Conservation (phyloP, 23 red algal genomes). For the Gracilaria gracilis region DNA sequence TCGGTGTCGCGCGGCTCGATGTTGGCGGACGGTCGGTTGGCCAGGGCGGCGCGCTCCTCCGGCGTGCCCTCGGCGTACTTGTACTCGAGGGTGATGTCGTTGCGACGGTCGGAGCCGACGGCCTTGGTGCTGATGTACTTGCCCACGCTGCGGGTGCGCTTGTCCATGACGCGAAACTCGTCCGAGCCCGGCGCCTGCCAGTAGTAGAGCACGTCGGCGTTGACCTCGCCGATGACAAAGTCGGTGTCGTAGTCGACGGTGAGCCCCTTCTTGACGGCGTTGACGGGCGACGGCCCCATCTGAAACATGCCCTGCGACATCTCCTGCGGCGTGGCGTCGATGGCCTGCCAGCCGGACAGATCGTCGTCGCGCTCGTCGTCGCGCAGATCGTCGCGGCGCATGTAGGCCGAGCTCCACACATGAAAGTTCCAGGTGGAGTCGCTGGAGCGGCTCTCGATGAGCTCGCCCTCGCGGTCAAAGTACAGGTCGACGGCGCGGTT, state of each 20-base stretch:
- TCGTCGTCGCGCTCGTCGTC: background rate
- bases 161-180: background rate
- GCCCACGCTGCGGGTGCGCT: background rate
- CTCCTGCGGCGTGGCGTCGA: conserved; percentile 47
- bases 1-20: background rate
- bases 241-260: conserved; percentile 24
- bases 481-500: conserved; percentile 31
- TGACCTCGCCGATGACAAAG: conserved; percentile 44
- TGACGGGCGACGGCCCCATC: conserved; percentile 28
- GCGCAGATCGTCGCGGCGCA: background rate
- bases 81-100: conserved; percentile 26
- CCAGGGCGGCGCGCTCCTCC: conserved; percentile 4
- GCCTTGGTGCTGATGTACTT: conserved; percentile 16
- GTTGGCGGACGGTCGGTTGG: conserved; percentile 18
- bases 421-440: conserved; percentile 45
- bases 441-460: background rate
- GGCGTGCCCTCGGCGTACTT: conserved; percentile 31
- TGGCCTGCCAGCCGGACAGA: conserved; percentile 20
- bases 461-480: conserved; percentile 8
- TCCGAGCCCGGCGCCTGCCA: background rate
- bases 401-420: conserved; percentile 35
- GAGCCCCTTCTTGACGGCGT: conserved; percentile 21
- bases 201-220: conserved; percentile 38
- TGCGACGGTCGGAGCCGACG: conserved; percentile 26
- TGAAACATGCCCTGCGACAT: conserved; percentile 32